phyloP scores from a whole-genome alignment of 2,329 filamentous ascomycete genomes.

The Beauveria rudraprayagi region DNA sequence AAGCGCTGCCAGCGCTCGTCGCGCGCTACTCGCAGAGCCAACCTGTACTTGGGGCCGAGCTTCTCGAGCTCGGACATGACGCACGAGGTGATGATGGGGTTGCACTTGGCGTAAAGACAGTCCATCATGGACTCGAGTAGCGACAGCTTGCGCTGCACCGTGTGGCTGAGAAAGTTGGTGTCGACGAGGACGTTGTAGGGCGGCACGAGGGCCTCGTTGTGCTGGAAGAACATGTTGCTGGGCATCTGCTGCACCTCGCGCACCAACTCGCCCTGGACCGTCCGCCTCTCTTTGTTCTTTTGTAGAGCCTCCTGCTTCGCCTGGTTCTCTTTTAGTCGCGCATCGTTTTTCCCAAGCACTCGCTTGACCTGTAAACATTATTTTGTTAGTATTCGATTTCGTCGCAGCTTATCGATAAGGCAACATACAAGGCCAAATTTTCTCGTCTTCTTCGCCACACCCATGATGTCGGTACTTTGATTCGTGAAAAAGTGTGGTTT shows the following conservation, averaged over 20 bases:
- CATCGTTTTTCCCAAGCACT: slow-evolving; percentile 74
- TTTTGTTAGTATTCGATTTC: background rate
- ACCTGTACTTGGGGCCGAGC: slow-evolving; percentile 77
- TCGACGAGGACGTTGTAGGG: slow-evolving; percentile 76
- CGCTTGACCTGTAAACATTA: slow-evolving; percentile 55
- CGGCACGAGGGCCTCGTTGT: slow-evolving; percentile 78
- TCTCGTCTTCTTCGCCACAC: slow-evolving; percentile 79
- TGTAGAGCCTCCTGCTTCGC: slow-evolving; percentile 43
- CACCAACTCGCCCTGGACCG: slow-evolving; percentile 51
- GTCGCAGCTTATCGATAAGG: slow-evolving; percentile 21
- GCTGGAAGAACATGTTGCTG: slow-evolving; percentile 77
- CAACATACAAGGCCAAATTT: slow-evolving; percentile 67
- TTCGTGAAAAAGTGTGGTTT: background rate
- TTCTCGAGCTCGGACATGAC: slow-evolving; percentile 84
- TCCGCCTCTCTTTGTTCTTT: slow-evolving; percentile 39
- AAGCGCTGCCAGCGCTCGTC: slow-evolving; percentile 84
- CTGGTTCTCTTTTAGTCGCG: slow-evolving; percentile 73
- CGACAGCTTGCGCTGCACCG: slow-evolving; percentile 83
- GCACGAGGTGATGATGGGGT: slow-evolving; percentile 72
- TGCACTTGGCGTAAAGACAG: slow-evolving; percentile 84
- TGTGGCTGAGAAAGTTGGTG: slow-evolving; percentile 87
- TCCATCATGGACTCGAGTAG: slow-evolving; percentile 88
- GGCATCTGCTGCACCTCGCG: slow-evolving; percentile 77
- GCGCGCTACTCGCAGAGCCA: slow-evolving; percentile 76
- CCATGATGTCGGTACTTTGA: slow-evolving; percentile 48